Conservation (phyloP, 192 early-diverging fungal species). For the Rhizophlyctis rosea region DNA sequence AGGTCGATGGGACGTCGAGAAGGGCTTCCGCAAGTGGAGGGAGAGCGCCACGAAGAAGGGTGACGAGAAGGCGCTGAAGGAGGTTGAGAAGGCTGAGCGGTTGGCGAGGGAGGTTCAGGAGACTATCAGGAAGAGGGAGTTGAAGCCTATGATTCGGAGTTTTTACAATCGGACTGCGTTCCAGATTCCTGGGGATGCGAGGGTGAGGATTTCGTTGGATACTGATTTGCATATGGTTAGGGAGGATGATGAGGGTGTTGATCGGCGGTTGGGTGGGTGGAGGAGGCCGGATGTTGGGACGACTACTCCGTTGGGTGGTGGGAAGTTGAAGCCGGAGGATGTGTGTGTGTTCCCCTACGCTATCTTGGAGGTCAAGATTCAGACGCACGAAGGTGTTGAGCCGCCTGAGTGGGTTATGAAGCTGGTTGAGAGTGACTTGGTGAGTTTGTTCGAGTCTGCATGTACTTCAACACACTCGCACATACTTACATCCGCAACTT, state of each 20-base stretch:
- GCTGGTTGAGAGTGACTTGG: constrained; percentile 80
- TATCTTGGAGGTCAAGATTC: constrained; percentile 91
- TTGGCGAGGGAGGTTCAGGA: constrained; percentile 71
- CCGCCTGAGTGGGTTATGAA: constrained; percentile 88
- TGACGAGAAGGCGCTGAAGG: too few relatives aligned
- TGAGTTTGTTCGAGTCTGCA: constrained; percentile 24
- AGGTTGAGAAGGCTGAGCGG: constrained; percentile 67
- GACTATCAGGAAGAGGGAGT: constrained; percentile 58
- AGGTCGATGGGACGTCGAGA: constrained; percentile 67
- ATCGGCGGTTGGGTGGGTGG: constrained; percentile 73
- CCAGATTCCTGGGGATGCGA: constrained; percentile 86
- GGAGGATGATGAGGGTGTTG: constrained; percentile 71
- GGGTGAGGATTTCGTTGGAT: constrained; percentile 85
- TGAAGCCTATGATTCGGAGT: constrained; percentile 70
- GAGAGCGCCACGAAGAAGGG: constrained; percentile 49
- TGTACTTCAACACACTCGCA: neutral
- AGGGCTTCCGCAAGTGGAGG: constrained; percentile 67
- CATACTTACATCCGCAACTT: neutral
- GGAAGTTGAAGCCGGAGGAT: constrained; percentile 70
- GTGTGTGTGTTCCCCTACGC: constrained; percentile 88
- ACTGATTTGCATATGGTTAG: constrained; percentile 87
- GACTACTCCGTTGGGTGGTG: constrained; percentile 69
- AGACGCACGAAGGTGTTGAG: constrained; percentile 88
- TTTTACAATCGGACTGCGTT: constrained; percentile 94
- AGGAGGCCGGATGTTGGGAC: constrained; percentile 75